Conservation (phyloP, 768 basidiomycete genomes). For the Dendrothele bispora region DNA sequence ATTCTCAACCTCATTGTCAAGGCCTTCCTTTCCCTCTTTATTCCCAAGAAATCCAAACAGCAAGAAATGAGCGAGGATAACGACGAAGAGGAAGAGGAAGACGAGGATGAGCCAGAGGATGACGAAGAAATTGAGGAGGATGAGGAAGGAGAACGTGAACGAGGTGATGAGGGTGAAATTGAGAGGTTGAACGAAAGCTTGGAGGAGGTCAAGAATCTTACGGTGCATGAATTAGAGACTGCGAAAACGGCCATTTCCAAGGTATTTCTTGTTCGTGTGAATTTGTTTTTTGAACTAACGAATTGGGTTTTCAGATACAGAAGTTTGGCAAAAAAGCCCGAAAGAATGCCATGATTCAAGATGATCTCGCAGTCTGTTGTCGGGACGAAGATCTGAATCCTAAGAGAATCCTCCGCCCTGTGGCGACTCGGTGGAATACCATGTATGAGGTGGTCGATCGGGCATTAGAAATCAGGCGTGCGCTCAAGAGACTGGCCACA, state of each 20-base stretch:
- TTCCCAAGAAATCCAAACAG: background rate
- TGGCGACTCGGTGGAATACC: slow-evolving; percentile 25
- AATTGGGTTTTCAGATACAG: background rate
- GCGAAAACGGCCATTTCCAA: too few relatives aligned
- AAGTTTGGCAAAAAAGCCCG: background rate
- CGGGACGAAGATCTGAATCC: background rate
- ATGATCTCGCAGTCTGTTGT: background rate
- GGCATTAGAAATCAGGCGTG: slow-evolving; percentile 9
- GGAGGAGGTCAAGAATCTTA: background rate
- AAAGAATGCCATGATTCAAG: background rate
- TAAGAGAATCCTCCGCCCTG: slow-evolving; percentile 17
- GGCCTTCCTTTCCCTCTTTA: background rate
- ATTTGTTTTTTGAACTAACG: too few relatives aligned
- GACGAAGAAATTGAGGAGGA: background rate
- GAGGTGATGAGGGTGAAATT: background rate
- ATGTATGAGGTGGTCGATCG: slow-evolving; percentile 16
- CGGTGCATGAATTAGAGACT: too few relatives aligned
- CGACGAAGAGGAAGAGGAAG: background rate
- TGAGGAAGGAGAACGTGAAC: background rate
- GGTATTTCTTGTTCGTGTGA: too few relatives aligned
- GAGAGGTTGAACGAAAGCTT: background rate
- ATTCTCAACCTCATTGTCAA: background rate
- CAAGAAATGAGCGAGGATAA: background rate
- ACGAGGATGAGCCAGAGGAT: background rate
- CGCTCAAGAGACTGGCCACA: slow-evolving; percentile 2